A percentile compares a stretch with the other conserved stretches of the same genome.
Conservation (phyloP, 2,329 filamentous ascomycete species). For the Pestalotiopsis sp. region DNA sequence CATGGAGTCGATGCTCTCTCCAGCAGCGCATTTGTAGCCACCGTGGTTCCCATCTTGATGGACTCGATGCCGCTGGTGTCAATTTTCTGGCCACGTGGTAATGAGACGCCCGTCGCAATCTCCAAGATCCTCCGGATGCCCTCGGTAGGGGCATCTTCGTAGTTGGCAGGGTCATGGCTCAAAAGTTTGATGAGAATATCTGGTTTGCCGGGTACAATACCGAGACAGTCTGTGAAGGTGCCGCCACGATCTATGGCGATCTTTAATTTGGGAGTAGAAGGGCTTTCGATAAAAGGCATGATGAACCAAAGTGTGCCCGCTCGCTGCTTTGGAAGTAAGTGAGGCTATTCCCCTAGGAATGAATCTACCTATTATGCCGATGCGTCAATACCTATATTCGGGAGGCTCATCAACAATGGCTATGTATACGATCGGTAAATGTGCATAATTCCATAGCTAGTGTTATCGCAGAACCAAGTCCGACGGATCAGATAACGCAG, state of each 20-base stretch:
- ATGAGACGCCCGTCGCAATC: constrained; percentile 6
- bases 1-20: constrained; percentile 2
- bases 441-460: neutral
- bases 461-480: neutral
- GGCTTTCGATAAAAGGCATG: constrained; percentile 5
- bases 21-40: constrained; percentile 15
- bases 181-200: constrained; percentile 17
- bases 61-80: constrained; percentile 9
- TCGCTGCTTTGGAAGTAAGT: neutral
- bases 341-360: neutral
- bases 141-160: constrained; percentile 16
- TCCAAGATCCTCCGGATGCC: constrained; percentile 16
- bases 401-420: neutral
- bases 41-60: constrained; percentile 18
- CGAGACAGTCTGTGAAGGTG: constrained; percentile 16
- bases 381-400: neutral
- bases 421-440: neutral
- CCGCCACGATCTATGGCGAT: constrained; percentile 18
- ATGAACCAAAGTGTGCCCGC: neutral
- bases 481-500: neutral
- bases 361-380: neutral
- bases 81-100: constrained; percentile 10
- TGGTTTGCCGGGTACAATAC: constrained; percentile 7
- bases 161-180: constrained; percentile 14
- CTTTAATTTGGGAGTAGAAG: constrained; percentile 6